These are phyloP conservation scores for Lentinula lateritia DNA, from an alignment of 768 basidiomycete species.

Conservation along the genomic window DNA sequence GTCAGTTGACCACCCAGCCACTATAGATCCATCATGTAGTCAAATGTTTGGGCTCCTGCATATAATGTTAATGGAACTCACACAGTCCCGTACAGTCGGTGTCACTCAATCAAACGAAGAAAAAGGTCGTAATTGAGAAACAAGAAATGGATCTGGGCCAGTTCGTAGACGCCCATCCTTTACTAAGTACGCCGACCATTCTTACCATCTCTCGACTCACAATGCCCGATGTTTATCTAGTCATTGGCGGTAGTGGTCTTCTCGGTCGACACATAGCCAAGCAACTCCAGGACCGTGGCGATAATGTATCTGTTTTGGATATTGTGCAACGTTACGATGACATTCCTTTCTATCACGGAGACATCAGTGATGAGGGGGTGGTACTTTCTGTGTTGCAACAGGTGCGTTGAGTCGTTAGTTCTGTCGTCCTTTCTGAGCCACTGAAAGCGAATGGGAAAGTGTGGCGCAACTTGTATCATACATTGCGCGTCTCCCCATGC, in stretches of 20 bases:
- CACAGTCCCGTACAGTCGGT: no score
- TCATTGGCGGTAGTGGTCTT: conserved; percentile 70
- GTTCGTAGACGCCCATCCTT: no score
- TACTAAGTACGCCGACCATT: no score
- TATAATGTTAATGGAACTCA: no score
- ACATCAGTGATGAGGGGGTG: conserved; percentile 52
- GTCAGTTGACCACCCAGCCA: no score
- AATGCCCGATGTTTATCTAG: conserved; percentile 35
- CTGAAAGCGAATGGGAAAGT: no score
- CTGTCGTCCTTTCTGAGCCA: conserved; percentile 30
- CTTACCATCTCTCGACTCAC: no score
- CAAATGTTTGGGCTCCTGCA: no score
- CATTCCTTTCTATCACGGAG: conserved; percentile 57
- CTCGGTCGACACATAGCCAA: conserved; percentile 65
- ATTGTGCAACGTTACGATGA: conserved; percentile 64
- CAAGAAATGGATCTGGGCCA: no score
- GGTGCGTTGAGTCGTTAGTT: conserved; percentile 20
- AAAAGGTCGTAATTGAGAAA: no score
- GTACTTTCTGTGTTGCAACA: conserved; percentile 49
- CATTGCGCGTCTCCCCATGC: conserved; percentile 62
- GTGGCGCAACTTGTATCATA: conserved; percentile 52
- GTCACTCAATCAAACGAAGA: no score
- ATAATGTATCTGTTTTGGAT: conserved; percentile 67
- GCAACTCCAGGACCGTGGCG: conserved; percentile 48
- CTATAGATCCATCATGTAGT: no score